phyloP scores from a whole-genome alignment of 2,329 filamentous ascomycete genomes.

The Fusarium lateritium region DNA sequence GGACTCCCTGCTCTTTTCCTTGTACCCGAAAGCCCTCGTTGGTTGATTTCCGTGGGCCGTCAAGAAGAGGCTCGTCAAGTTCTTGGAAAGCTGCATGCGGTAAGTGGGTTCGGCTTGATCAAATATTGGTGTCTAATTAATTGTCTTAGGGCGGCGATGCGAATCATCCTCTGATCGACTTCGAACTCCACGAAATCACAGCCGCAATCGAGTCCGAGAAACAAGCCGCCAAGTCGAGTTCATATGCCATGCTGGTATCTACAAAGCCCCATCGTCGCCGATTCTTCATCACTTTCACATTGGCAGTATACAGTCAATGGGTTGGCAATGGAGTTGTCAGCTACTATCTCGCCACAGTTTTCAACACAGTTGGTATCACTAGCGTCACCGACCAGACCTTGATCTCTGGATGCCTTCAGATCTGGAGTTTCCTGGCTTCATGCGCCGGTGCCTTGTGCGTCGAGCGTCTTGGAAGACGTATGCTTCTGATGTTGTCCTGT shows the following conservation, averaged over 20 bases:
- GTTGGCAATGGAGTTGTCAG: constrained; percentile 27
- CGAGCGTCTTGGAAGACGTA: constrained; percentile 7
- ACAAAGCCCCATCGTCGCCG: constrained; percentile 20
- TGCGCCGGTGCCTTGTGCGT: constrained; percentile 8
- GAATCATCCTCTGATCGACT: constrained; percentile 19
- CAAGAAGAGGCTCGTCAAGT: constrained; percentile 12
- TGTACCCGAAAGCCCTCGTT: constrained; percentile 18
- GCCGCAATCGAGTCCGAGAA: constrained; percentile 27
- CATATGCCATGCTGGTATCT: constrained; percentile 10
- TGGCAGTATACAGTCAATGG: constrained; percentile 28
- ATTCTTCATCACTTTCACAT: constrained; percentile 17
- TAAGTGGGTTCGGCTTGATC: neutral
- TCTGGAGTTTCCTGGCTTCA: constrained; percentile 26
- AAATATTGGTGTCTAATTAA: fast-evolving
- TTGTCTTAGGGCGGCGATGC: constrained; percentile 12
- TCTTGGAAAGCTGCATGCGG: constrained; percentile 3
- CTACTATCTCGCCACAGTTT: constrained; percentile 17
- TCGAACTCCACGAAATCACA: constrained; percentile 24
- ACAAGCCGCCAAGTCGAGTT: constrained; percentile 17
- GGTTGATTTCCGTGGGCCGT: neutral
- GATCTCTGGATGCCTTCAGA: constrained; percentile 23
- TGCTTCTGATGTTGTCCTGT: constrained; percentile 21
- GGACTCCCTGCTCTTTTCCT: constrained; percentile 18
- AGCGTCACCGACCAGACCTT: constrained; percentile 29
- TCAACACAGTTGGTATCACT: constrained; percentile 17